Base-by-base conservation (phyloP, 768 basidiomycete genomes). In the Tulasnella calospora region DNA sequence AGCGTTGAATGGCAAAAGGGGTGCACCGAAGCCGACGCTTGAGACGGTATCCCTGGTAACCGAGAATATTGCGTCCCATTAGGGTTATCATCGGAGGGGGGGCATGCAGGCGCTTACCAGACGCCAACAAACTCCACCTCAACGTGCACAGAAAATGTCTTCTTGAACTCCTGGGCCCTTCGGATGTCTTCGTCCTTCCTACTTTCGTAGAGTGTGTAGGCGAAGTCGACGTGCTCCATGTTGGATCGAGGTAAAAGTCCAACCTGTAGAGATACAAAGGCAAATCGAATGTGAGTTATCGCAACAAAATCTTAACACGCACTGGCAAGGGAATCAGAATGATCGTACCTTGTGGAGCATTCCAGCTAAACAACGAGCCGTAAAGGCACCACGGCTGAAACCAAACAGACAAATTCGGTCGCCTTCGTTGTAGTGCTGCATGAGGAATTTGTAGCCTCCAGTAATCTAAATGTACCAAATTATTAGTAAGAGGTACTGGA, bases 71-170 rank as follows among this genome's bases (percentile, higher is more conserved):
- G 47, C 23, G 51, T 51, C 21, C 27, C 19, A 0, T 30, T 10
- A 13, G 38, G 7, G 8, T 6, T 33, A 2, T 27, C 5, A 27
- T 2, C 0, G 10, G 61, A 27, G 1, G 15, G 19, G 8, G 2
- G 6, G 30, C 2, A 17, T 23, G 1, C 0, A 19, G 61, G 30
- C 5, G n/a, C 78, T 61, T n/a, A 79, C 80, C 69, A 81, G 19
- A 82, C 81, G 2, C 82, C 82, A 44, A 82, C 73, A 33, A 82
- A 82, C 13, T 81, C 79, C n/a, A 82, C 80, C 17, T 76, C 71
- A 17, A 82, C 80, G n/a, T 79, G 78, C 17, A 77, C 41, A 13
- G 79, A 81, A 74, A 82, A 82, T 0, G 80, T 79, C 1, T 67
- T 33, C 79, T 82, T 82, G 81, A 82, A 82, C 4, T 76, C 80